Evolutionary conservation across 768 basidiomycete species (phyloP), one percentile per base, ranked within the genome.

Genomic region (Symmetrospora coprosmae): DNA sequence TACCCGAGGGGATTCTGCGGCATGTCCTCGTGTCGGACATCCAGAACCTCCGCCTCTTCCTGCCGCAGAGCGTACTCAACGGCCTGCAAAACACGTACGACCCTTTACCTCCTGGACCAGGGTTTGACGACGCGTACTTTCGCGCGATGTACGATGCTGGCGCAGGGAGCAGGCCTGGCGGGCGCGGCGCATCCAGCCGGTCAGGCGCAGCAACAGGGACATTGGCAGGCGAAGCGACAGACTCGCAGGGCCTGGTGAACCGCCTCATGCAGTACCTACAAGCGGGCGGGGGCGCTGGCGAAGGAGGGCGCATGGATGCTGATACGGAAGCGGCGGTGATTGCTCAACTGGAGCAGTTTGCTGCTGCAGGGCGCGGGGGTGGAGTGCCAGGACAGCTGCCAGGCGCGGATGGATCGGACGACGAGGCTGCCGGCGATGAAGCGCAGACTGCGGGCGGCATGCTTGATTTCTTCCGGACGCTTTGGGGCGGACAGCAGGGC

Each of bases 251-350:
- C 19, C 43, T 56, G 16, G 40, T 56, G 13, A 35, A 41, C 5
- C 35, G 52, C 3, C 39, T 56, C 7, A 45, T 56, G 52, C 52
- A 56, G 21, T 56, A 56, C 21, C 52, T 56, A 19, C 52, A 56
- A 45, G 27, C 39, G 8, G 52, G 38, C 25, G 38, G 38, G n/a
- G 39, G 39, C 19, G 41, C 19, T 5, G 40, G 52, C 21, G 21
- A 41, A 23, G 52, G 52, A 7, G n/a, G n/a, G n/a, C n/a, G n/a
- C n/a, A 37, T 56, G 39, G 52, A 56, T 28, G 21, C 52, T 4
- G 52, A 56, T 30, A 41, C 52, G 4, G 52, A 56, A 41, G 52
- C 52, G 4, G 52, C 52, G 8, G 52, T 56, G 4, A 40, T 56
- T 16, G 52, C 52, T 41, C 52, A 56, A 30, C 52, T 56, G 17